phyloP scores from a whole-genome alignment of 306 rosid species.

The Nissolia schottii region DNA sequence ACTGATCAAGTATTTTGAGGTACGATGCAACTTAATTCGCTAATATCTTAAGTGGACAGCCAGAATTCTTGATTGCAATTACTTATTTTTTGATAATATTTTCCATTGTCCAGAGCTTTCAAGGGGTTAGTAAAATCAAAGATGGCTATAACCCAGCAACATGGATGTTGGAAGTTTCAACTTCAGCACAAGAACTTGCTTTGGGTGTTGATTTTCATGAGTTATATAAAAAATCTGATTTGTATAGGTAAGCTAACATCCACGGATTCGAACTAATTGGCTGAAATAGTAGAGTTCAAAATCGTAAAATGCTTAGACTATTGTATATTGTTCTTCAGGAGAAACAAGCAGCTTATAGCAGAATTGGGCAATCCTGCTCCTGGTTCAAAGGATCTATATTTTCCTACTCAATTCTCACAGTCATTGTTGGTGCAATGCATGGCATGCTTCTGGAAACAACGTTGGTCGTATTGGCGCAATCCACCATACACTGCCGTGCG shows the following conservation, averaged over 20 bases:
- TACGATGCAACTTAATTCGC: background rate
- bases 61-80: background rate
- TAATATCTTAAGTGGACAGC: background rate
- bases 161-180: constrained; percentile 84
- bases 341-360: constrained; percentile 54
- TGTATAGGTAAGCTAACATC: background rate
- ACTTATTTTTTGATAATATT: background rate
- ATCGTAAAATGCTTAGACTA: background rate
- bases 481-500: background rate
- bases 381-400: constrained; percentile 58
- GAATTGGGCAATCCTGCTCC: constrained; percentile 53
- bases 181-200: constrained; percentile 56
- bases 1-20: background rate
- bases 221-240: constrained; percentile 34
- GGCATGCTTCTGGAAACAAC: constrained; percentile 41
- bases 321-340: constrained; percentile 32
- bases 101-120: constrained; percentile 31
- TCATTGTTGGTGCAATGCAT: constrained; percentile 55
- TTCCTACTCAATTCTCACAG: constrained; percentile 64
- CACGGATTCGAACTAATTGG: background rate
- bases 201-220: constrained; percentile 73
- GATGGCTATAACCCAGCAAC: constrained; percentile 74
- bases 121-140: constrained; percentile 61
- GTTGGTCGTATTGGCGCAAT: background rate
- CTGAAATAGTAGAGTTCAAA: background rate